Conservation (phyloP, 352 stramenopile genomes). For the Phytophthora capsici region DNA sequence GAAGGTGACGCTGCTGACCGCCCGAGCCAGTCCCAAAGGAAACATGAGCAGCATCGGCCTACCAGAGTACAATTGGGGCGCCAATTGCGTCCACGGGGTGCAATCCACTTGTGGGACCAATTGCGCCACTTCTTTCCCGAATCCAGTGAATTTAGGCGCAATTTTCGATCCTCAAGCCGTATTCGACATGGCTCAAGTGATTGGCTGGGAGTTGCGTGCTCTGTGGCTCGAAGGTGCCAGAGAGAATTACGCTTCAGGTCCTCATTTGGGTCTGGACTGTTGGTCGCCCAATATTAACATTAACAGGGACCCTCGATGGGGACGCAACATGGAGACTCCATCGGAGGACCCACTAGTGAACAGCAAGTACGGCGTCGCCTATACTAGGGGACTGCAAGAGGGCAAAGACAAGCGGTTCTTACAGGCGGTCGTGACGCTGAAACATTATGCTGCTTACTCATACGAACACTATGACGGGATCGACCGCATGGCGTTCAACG, state of each 20-base stretch:
- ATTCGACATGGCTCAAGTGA: slow-evolving; percentile 86
- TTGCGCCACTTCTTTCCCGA: slow-evolving; percentile 92
- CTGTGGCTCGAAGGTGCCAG: slow-evolving; percentile 79
- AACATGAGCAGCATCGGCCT: slow-evolving; percentile 84
- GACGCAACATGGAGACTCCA: slow-evolving; percentile 92
- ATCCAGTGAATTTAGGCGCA: slow-evolving; percentile 87
- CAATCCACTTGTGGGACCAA: slow-evolving; percentile 80
- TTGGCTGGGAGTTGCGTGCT: slow-evolving; percentile 83
- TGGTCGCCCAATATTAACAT: slow-evolving; percentile 97
- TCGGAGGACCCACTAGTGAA: slow-evolving; percentile 95
- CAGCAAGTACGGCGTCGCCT: slow-evolving; percentile 89
- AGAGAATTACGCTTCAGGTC: slow-evolving; percentile 67
- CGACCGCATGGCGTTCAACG: slow-evolving; percentile 89
- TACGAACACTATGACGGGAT: slow-evolving; percentile 78
- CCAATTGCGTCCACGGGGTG: slow-evolving; percentile 93
- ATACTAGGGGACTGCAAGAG: slow-evolving; percentile 91
- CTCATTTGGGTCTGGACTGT: slow-evolving; percentile 90
- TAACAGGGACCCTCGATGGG: slow-evolving; percentile 94
- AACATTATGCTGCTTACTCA: slow-evolving; percentile 95
- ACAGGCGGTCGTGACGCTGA: slow-evolving; percentile 91
- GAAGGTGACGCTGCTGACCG: slow-evolving; percentile 74
- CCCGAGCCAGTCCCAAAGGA: slow-evolving; percentile 67
- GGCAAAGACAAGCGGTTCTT: slow-evolving; percentile 70
- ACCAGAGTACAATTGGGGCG: slow-evolving; percentile 94
- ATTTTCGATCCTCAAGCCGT: slow-evolving; percentile 89